phyloP scores from a whole-genome alignment of 2,329 filamentous ascomycete species.

The Aspergillus sp. region DNA sequence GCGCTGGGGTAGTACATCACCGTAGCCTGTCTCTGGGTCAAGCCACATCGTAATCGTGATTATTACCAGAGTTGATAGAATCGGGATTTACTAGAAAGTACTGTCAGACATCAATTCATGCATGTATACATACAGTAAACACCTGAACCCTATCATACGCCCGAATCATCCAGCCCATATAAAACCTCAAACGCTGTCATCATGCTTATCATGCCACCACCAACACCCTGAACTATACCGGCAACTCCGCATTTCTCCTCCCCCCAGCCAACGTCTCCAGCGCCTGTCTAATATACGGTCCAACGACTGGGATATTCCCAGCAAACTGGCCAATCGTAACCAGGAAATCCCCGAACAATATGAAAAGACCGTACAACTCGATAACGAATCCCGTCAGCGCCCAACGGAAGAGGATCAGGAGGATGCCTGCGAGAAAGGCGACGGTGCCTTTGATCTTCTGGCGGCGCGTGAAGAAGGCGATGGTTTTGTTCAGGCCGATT shows the following conservation, averaged over 20 bases:
- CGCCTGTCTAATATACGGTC: conserved; percentile 69
- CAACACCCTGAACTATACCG: conserved; percentile 17
- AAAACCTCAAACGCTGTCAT: not conserved
- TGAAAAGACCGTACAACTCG: conserved; percentile 85
- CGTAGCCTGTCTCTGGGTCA: too few relatives aligned
- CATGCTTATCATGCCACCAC: not conserved
- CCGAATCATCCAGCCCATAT: not conserved
- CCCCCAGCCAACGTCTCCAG: conserved; percentile 64
- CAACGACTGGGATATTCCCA: conserved; percentile 73
- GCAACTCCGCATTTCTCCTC: conserved; percentile 63
- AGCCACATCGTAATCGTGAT: too few relatives aligned
- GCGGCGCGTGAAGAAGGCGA: conserved; percentile 85
- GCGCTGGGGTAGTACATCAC: too few relatives aligned
- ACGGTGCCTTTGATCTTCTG: conserved; percentile 89
- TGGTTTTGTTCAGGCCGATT: conserved; percentile 83
- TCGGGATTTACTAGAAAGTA: too few relatives aligned
- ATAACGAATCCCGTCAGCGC: conserved; percentile 82
- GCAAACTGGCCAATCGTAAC: conserved; percentile 86
- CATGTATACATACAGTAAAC: too few relatives aligned
- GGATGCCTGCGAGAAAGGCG: conserved; percentile 75
- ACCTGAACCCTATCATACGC: not conserved
- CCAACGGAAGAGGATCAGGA: conserved; percentile 83
- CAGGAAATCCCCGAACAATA: conserved; percentile 93
- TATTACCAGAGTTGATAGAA: too few relatives aligned
- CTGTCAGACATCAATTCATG: too few relatives aligned